Conservation (phyloP, 2,329 filamentous ascomycete genomes). For the Arthroderma sp. region DNA sequence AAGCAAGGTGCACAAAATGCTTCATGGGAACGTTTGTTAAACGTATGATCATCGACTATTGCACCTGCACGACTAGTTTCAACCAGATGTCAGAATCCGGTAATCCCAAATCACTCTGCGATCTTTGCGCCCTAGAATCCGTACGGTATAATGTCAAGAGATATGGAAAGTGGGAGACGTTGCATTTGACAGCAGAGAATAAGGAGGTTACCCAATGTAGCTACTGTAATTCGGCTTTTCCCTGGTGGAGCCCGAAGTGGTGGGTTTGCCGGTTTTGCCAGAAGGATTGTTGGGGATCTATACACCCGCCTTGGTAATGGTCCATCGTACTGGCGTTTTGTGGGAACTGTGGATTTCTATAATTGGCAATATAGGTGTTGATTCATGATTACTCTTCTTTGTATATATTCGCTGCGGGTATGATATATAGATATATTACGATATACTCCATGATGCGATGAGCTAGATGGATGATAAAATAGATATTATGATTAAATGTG, state of each 20-base stretch:
- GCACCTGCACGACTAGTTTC: no score
- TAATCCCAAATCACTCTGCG: no score
- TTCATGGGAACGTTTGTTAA: no score
- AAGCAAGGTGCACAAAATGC: no score
- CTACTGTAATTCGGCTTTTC: neutral
- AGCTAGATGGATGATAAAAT: neutral
- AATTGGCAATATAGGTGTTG: neutral
- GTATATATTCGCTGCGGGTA: neutral
- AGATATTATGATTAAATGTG: neutral
- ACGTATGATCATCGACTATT: no score
- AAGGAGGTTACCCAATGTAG: neutral
- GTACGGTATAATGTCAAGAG: neutral
- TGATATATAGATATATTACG: neutral
- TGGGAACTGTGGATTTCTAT: neutral
- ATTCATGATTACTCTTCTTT: no score
- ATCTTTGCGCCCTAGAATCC: no score
- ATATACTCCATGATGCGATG: neutral
- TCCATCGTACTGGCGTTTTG: neutral
- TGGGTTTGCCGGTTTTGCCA: conserved; percentile 1
- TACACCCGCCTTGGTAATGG: conserved; percentile 1
- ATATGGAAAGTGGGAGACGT: neutral
- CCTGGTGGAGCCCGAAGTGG: neutral
- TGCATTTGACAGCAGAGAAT: neutral
- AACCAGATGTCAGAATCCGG: no score
- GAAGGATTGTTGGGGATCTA: neutral